phyloP scores from a whole-genome alignment of 1,284 basidiomycete species.

The Cutaneotrichosporon cutaneum region DNA sequence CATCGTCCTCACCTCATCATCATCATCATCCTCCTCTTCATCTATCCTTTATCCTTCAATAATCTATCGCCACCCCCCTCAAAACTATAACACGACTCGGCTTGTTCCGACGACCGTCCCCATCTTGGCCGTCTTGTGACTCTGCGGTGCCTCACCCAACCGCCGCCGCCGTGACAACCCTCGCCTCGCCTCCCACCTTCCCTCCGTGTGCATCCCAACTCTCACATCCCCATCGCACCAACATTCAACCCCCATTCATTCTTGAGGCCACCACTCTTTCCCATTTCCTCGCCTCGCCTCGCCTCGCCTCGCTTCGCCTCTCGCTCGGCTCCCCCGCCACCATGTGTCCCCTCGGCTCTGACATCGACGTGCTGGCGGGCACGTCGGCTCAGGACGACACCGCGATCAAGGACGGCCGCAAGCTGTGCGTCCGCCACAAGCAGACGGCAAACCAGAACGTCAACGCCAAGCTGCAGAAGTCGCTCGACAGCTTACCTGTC shows the following conservation, averaged over 20 bases:
- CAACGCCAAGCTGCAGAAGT: slow-evolving; percentile 90
- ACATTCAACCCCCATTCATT: background rate
- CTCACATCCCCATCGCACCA: background rate
- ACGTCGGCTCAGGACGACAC: background rate
- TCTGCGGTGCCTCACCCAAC: background rate
- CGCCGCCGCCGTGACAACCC: background rate
- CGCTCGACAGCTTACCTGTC: slow-evolving; percentile 86
- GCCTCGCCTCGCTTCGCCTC: no score
- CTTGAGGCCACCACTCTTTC: background rate
- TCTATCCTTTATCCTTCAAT: background rate
- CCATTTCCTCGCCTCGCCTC: background rate
- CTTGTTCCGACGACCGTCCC: background rate
- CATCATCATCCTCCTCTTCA: background rate
- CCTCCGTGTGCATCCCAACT: background rate
- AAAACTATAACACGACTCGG: background rate
- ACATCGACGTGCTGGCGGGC: background rate
- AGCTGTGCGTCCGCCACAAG: slow-evolving; percentile 65
- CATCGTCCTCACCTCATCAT: background rate
- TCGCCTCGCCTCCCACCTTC: background rate
- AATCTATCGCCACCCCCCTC: background rate
- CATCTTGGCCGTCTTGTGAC: background rate
- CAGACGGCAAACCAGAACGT: slow-evolving; percentile 97
- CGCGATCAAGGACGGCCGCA: slow-evolving; percentile 37
- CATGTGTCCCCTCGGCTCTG: slow-evolving; percentile 4
- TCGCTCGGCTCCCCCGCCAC: background rate